These are phyloP conservation scores for Hirsutella minnesotensis DNA, from an alignment of 2,329 filamentous ascomycete species.

Conservation along the genomic window DNA sequence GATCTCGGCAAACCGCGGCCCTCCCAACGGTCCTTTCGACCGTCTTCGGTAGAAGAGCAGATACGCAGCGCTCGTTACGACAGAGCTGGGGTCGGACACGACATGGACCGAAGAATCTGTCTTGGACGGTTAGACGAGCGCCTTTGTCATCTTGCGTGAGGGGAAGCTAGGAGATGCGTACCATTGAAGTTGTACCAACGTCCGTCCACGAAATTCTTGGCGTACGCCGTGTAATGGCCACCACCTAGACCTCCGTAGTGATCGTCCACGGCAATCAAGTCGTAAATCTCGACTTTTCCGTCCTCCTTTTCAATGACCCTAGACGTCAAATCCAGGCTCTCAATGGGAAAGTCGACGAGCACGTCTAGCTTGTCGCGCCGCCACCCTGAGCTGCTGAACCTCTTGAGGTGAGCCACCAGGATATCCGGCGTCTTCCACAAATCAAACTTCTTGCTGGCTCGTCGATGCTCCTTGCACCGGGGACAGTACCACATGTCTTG, in stretches of 20 bases:
- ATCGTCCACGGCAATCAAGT: conserved; percentile 91
- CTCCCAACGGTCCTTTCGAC: conserved; percentile 65
- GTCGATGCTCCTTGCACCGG: conserved; percentile 83
- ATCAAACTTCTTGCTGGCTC: conserved; percentile 92
- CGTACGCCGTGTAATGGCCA: conserved; percentile 91
- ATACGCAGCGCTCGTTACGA: conserved; percentile 73
- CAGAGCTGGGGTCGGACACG: conserved; percentile 44
- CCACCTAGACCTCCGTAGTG: conserved; percentile 89
- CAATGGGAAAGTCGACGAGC: conserved; percentile 80
- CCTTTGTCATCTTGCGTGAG: neutral
- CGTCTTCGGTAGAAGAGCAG: conserved; percentile 91
- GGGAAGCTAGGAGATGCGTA: conserved; percentile 31
- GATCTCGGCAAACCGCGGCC: conserved; percentile 60
- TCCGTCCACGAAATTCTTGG: conserved; percentile 80
- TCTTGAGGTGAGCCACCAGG: conserved; percentile 86
- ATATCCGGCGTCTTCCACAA: conserved; percentile 96
- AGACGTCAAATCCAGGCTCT: conserved; percentile 70
- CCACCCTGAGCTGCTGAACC: conserved; percentile 75
- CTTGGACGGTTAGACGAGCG: neutral
- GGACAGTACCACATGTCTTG: conserved; percentile 98
- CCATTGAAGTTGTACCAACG: conserved; percentile 97
- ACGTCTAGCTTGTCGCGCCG: conserved; percentile 88
- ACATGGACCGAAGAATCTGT: conserved; percentile 64
- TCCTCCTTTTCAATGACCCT: conserved; percentile 71
- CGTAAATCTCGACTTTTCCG: conserved; percentile 75